Evolutionary conservation across 805 yeast species (phyloP), one percentile per base, ranked within the genome.

Genomic region (Kodamaea kaohsiungensis): DNA sequence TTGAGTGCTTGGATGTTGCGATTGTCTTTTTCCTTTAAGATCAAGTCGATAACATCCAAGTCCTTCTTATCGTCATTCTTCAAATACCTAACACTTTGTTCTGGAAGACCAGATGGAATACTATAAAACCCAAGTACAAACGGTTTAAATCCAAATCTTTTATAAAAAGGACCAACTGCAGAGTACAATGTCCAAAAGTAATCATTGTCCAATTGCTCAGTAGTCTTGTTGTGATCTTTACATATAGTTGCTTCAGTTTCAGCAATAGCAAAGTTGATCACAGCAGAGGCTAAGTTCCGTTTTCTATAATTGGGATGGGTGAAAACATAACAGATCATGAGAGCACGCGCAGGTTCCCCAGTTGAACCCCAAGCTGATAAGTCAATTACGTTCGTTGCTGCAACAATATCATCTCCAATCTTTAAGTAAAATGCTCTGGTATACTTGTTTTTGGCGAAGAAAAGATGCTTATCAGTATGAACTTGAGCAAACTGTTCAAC

Each of bases 91-190:
- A 49, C 52, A 6, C 25, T n/a, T 15, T 48, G 42, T n/a, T 13
- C 43, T 35, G 43, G 15, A 16, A 17, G 13, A 8, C 43, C 49
- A 2, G 56, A 39, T 3, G 76, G 77, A n/a, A 74, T 53, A 51
- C 60, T 58, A 56, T 68, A 74, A 48, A 73, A 68, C 45, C 72
- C 74, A 10, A 71, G 30, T 0, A 77, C 77, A 54, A 61, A 71
- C 1, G 61, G 53, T 49, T 72, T 70, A 63, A 81, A 88, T 0
- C 92, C 96, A 58, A 86, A 82, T 57, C 76, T 72, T 38, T 76
- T 71, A 66, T 91, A 91, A 60, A 79, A 89, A 33, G 76, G 79
- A 13, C 88, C 93, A 17, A 88, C 83, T 48, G 86, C 95, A 57
- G 93, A 86, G 76, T 89, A 89, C 50, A 90, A 75, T 48, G 59